Conservation (phyloP, 1,284 basidiomycete species). For the Malassezia pachydermatis region DNA sequence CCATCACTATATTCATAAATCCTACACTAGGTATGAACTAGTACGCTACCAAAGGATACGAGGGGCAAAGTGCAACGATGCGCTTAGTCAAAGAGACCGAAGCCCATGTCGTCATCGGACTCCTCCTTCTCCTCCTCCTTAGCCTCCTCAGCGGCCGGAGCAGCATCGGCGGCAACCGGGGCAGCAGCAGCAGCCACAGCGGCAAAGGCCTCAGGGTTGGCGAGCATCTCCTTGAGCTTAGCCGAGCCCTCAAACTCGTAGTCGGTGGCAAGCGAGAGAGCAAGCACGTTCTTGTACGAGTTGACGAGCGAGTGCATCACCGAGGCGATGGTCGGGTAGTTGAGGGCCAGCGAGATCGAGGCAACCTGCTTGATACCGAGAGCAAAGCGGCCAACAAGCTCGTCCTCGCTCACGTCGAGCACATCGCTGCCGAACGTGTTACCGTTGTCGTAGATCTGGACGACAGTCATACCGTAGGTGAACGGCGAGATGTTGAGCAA, state of each 20-base stretch:
- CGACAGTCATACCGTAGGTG: constrained; percentile 96
- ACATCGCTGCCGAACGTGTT: constrained; percentile 65
- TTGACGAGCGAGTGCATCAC: constrained; percentile 91
- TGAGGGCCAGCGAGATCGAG: constrained; percentile 82
- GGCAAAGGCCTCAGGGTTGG: constrained; percentile 91
- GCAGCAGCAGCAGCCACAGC: constrained; percentile 62
- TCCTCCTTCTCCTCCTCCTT: constrained; percentile 67
- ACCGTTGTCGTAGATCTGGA: constrained; percentile 50
- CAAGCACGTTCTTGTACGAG: constrained; percentile 91
- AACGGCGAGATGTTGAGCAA: constrained; percentile 80
- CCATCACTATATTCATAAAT: too few relatives aligned
- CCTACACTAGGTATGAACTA: too few relatives aligned
- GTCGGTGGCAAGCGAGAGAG: constrained; percentile 81
- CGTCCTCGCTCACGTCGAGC: constrained; percentile 83
- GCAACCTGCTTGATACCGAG: constrained; percentile 90
- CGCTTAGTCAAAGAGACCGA: constrained; percentile 72
- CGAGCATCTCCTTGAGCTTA: constrained; percentile 94
- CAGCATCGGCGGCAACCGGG: constrained; percentile 54
- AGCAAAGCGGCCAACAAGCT: constrained; percentile 80
- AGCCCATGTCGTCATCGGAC: constrained; percentile 42
- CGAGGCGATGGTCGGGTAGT: constrained; percentile 91
- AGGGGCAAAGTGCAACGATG: background rate
- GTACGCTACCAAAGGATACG: background rate
- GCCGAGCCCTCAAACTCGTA: constrained; percentile 87
- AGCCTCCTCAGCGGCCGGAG: constrained; percentile 50